Percentiles rank a stretch among this genome's conserved stretches.
These are phyloP conservation scores for Botrytis hyacinthi DNA, from an alignment of 2,329 filamentous ascomycete species.

Conservation along the genomic window DNA sequence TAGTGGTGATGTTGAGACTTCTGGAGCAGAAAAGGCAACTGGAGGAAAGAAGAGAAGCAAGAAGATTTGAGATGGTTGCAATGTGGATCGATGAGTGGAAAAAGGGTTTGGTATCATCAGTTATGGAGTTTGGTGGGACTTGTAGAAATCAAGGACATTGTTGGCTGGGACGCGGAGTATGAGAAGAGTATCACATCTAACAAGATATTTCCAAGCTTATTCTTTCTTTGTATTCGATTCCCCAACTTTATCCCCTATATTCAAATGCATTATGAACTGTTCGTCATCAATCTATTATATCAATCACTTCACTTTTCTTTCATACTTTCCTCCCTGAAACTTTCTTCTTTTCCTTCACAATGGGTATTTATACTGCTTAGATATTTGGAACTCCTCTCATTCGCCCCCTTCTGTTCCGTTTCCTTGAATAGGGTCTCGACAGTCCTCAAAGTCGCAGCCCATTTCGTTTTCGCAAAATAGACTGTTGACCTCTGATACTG, in stretches of 20 bases:
- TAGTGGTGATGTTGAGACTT: slow-evolving; percentile 22
- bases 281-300: not conserved
- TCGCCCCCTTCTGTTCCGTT: not conserved
- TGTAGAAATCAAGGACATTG: not conserved
- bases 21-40: slow-evolving; percentile 22
- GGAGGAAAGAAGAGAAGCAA: slow-evolving; percentile 34
- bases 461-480: not conserved
- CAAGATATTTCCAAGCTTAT: not conserved
- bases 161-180: not conserved
- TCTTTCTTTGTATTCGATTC: not conserved
- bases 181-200: not conserved
- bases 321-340: not conserved
- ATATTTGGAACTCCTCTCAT: not conserved
- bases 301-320: not conserved
- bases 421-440: not conserved
- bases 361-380: not conserved
- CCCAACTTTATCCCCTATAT: not conserved
- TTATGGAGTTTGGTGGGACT: not conserved
- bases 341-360: not conserved
- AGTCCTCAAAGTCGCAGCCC: not conserved
- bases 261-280: not conserved
- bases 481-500: no score
- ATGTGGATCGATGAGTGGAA: not conserved
- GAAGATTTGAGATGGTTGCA: slow-evolving; percentile 28
- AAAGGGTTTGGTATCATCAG: slow-evolving; percentile 2